These are phyloP conservation scores for Plasmodium vivax DNA, from an alignment of 169 alveolate species.

Conservation along the genomic window DNA sequence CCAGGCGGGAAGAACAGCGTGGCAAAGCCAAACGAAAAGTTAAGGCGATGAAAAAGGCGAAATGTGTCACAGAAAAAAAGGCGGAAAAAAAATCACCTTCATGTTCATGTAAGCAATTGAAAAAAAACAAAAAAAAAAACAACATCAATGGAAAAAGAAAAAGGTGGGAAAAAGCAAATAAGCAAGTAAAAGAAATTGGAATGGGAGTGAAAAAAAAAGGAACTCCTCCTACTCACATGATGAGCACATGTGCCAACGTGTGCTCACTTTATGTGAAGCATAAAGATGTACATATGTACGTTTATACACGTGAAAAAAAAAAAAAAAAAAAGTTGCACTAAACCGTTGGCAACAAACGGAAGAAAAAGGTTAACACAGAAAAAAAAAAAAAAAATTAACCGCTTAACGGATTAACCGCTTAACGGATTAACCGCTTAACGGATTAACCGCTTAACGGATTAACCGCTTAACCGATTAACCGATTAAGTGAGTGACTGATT, in stretches of 20 bases:
- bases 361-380: constrained; percentile 5
- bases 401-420: too few species aligned
- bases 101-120: not conserved
- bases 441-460: not conserved
- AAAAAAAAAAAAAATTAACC: constrained; percentile 10
- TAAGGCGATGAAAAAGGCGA: not conserved
- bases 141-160: too few species aligned
- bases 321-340: not conserved
- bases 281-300: too few species aligned
- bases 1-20: not conserved
- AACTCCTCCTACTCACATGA: too few species aligned
- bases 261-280: too few species aligned
- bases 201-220: too few species aligned
- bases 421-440: not conserved
- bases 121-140: not conserved
- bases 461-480: not conserved
- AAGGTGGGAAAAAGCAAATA: too few species aligned
- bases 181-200: too few species aligned
- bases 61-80: not conserved
- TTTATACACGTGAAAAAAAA: too few species aligned
- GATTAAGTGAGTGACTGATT: not conserved
- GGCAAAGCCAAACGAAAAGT: not conserved
- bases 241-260: too few species aligned
- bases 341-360: not conserved
- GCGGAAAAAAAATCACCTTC: not conserved